Evolutionary conservation across 306 rosid species (phyloP), one percentile per base, ranked within the genome.

Genomic region (Coriaria nepalensis): DNA sequence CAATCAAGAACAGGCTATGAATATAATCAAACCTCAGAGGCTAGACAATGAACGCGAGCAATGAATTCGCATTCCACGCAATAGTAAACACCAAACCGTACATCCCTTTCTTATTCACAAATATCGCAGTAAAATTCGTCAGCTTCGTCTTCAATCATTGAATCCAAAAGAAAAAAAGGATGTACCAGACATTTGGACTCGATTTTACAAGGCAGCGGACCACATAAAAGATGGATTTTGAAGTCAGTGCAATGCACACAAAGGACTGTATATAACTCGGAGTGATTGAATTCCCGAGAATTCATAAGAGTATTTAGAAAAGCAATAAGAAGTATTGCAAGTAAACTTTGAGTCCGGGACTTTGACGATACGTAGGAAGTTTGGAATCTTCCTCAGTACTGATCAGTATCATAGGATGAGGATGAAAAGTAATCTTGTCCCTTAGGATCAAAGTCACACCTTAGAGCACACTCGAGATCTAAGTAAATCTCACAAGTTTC

Each of bases 161-260:
- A 38, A 4, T 39, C 57, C 33, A 5, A 1, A 7, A 52, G 57
- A 29, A 4, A 13, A 13, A 52, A 34, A 9, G 13, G 2, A 40
- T 39, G 35, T 13, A 52, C 6, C 37, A 37, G 46, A 37, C 57
- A 37, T 6, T 52, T 39, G 7, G 38, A 8, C 6, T 39, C 20
- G 45, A 52, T 52, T 4, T 9, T 6, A 39, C 10, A 4, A 2
- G 57, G 57, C 20, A 39, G 14, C n/a, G 57, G 57, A 40, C 45
- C 45, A 39, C 57, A 52, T 14, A 8, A 33, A 39, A 52, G 9
- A 52, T 52, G 46, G 10, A 52, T 33, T 14, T 40, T 9, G 40
- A 37, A 52, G 15, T 38, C 4, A 8, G 29, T 20, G 29, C 57
- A 38, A 10, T 20, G 41, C 38, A 33, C 35, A 5, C 37, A 52